These are phyloP conservation scores for Macrophomina pseudophaseolina DNA, from an alignment of 2,329 filamentous ascomycete species.

Conservation along the genomic window DNA sequence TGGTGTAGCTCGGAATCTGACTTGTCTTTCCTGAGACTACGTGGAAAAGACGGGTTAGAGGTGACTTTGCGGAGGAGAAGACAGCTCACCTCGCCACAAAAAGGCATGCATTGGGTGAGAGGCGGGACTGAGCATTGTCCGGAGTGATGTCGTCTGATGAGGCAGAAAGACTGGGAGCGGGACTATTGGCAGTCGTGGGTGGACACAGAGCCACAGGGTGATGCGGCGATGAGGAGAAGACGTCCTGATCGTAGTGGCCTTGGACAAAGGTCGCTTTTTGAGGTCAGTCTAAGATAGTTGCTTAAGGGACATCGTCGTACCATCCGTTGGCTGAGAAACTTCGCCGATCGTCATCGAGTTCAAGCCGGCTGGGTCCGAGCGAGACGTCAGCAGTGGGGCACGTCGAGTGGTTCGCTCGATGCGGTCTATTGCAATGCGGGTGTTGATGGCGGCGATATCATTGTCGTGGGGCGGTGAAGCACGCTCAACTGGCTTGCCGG, in stretches of 20 bases:
- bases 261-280: not conserved
- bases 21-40: conserved; percentile 8
- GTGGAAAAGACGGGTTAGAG: not conserved
- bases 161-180: not conserved
- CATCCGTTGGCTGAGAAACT: not conserved
- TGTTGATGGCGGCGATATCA: not conserved
- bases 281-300: not conserved
- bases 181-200: too few relatives aligned
- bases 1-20: not conserved
- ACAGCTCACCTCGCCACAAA: conserved; percentile 25
- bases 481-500: not conserved
- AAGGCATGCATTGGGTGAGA: conserved; percentile 15
- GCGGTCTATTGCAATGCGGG: not conserved
- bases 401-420: not conserved
- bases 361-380: not conserved
- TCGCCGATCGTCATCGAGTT: not conserved
- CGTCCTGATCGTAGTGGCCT: not conserved
- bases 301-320: not conserved
- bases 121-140: conserved; percentile 17
- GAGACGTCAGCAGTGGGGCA: not conserved
- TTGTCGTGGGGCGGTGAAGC: not conserved
- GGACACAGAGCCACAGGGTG: not conserved
- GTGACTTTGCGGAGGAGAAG: not conserved
- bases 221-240: not conserved
- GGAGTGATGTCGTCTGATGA: not conserved